Conservation (phyloP, 1,284 basidiomycete genomes). For the Cutaneotrichosporon sp. region DNA sequence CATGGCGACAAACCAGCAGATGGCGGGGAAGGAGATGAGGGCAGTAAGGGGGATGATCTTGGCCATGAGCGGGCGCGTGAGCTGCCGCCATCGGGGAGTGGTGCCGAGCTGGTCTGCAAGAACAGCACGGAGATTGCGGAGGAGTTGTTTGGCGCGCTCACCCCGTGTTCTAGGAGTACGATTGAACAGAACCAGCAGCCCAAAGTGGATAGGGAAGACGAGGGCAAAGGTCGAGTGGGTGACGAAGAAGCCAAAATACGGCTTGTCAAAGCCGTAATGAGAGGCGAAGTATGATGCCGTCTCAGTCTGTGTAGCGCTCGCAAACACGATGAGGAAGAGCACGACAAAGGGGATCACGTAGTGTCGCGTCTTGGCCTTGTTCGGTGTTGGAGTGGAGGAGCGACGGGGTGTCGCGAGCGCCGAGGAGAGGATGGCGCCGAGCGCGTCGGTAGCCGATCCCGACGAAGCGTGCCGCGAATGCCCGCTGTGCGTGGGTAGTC, state of each 20-base stretch:
- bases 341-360: slow-evolving; percentile 39
- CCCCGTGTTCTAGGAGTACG: background rate
- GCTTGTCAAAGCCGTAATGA: slow-evolving; percentile 42
- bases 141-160: slow-evolving; percentile 13
- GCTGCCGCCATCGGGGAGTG: slow-evolving; percentile 31
- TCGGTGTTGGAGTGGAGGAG: background rate
- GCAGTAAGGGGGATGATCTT: slow-evolving; percentile 40
- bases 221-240: slow-evolving; percentile 51
- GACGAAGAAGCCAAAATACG: slow-evolving; percentile 53
- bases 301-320: slow-evolving; percentile 50
- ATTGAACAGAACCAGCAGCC: slow-evolving; percentile 26
- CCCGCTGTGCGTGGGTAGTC: background rate
- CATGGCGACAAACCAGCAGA: slow-evolving; percentile 48
- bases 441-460: background rate
- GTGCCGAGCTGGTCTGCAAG: slow-evolving; percentile 26
- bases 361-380: background rate
- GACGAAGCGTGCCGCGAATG: background rate
- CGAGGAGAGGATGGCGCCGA: background rate
- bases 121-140: slow-evolving; percentile 22
- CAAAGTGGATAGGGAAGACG: slow-evolving; percentile 46
- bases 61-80: slow-evolving; percentile 27
- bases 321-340: slow-evolving; percentile 45
- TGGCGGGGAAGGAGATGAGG: slow-evolving; percentile 40
- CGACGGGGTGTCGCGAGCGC: background rate
- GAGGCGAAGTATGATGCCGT: slow-evolving; percentile 40